A percentile compares a stretch with the other conserved stretches of the same genome.
Evolutionary conservation across 2,329 filamentous ascomycete genomes (phyloP).

Genomic region (Aureobasidium sp.): DNA sequence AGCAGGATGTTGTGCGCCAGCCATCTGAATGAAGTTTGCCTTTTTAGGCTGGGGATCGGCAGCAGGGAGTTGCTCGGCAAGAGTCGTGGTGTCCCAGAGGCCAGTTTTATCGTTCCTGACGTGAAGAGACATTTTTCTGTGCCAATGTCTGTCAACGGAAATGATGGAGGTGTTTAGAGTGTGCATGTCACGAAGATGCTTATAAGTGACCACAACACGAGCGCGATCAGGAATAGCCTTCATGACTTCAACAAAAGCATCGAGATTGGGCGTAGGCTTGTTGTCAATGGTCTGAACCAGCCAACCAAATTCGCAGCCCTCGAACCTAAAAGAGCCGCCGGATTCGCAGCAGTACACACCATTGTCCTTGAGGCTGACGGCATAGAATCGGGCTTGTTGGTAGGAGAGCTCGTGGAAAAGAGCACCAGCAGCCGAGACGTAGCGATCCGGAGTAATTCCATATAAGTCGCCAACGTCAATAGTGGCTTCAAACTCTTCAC

Average conservation of each 20-base stretch:
- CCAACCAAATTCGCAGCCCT: constrained; percentile 86
- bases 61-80: constrained; percentile 72
- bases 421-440: constrained; percentile 85
- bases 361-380: constrained; percentile 65
- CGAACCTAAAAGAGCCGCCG: constrained; percentile 88
- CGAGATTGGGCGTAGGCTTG: constrained; percentile 77
- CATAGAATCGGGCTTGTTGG: constrained; percentile 92
- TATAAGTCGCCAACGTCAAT: constrained; percentile 84
- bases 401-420: constrained; percentile 97
- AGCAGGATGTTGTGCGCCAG: constrained; percentile 77
- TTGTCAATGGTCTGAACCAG: constrained; percentile 88
- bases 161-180: constrained; percentile 89
- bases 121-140: constrained; percentile 85
- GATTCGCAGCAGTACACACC: constrained; percentile 95
- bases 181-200: constrained; percentile 89
- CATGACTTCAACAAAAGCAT: constrained; percentile 86
- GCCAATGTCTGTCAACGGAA: constrained; percentile 92
- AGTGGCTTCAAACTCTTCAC: constrained; percentile 76
- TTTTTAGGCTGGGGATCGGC: constrained; percentile 62
- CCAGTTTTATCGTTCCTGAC: constrained; percentile 83
- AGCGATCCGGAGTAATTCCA: constrained; percentile 88
- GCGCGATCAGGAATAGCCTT: constrained; percentile 72
- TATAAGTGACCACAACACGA: constrained; percentile 88
- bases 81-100: constrained; percentile 86
- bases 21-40: constrained; percentile 85